These are phyloP conservation scores for Priceomyces castillae DNA, from an alignment of 805 yeast genomes.

Conservation along the genomic window DNA sequence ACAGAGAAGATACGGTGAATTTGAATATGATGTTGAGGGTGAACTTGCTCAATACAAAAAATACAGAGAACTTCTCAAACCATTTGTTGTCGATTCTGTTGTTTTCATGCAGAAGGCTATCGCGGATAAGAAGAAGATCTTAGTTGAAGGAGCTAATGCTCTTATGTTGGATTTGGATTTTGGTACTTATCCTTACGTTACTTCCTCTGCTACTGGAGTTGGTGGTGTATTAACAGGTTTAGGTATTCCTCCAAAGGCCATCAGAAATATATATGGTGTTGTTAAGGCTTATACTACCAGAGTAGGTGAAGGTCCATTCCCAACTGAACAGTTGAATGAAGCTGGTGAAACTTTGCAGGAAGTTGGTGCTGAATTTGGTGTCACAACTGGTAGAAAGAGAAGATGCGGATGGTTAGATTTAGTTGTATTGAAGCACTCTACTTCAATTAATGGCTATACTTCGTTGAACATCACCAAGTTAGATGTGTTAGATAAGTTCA, in stretches of 20 bases:
- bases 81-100: constrained; percentile 92
- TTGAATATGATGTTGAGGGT: constrained; percentile 79
- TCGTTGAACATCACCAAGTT: constrained; percentile 90
- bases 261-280: constrained; percentile 85
- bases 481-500: constrained; percentile 89
- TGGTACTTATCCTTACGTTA: constrained; percentile 97
- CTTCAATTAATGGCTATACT: constrained; percentile 92
- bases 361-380: constrained; percentile 96
- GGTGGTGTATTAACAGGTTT: constrained; percentile 98
- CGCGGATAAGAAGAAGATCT: constrained; percentile 72
- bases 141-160: constrained; percentile 98
- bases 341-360: constrained; percentile 83
- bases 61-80: constrained; percentile 71
- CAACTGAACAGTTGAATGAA: constrained; percentile 90
- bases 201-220: constrained; percentile 92
- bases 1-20: constrained; percentile 87
- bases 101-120: constrained; percentile 79
- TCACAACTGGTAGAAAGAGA: constrained; percentile 98
- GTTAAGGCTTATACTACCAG: constrained; percentile 98
- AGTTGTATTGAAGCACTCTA: constrained; percentile 89
- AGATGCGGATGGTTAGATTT: constrained; percentile 99
- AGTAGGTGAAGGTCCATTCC: constrained; percentile 99
- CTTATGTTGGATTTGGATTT: constrained; percentile 95
- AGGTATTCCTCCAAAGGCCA: constrained; percentile 88
- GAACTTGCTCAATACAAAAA: constrained; percentile 77